A percentile compares a stretch with the other conserved stretches of the same genome.
Conservation (phyloP, 768 basidiomycete species). For the Mycena alexandri region DNA sequence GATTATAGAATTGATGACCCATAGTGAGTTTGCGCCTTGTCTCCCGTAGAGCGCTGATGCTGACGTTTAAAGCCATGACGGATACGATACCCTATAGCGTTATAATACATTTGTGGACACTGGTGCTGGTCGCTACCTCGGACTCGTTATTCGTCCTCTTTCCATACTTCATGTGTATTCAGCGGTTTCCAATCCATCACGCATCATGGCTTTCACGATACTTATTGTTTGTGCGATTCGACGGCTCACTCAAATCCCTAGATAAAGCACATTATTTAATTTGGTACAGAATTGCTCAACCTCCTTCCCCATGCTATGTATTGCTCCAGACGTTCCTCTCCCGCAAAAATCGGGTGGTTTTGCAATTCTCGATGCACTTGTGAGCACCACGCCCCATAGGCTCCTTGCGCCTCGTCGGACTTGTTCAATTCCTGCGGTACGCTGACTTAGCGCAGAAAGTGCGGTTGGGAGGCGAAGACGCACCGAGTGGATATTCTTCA, state of each 20-base stretch:
- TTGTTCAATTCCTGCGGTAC: conserved; percentile 18
- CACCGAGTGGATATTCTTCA: conserved; percentile 64
- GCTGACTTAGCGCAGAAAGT: not conserved
- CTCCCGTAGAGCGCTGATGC: conserved; percentile 5
- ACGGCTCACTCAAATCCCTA: not conserved
- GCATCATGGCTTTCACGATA: not conserved
- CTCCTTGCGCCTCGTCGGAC: not conserved
- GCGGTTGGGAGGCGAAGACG: conserved; percentile 20
- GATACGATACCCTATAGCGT: conserved; percentile 29
- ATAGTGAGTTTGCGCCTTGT: conserved; percentile 31
- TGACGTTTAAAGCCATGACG: conserved; percentile 29
- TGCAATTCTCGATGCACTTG: conserved; percentile 4
- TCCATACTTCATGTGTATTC: conserved; percentile 30
- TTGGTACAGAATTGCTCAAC: not conserved
- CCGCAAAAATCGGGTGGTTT: conserved; percentile 8
- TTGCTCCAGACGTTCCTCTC: conserved; percentile 3
- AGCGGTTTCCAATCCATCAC: conserved; percentile 18
- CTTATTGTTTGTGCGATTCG: not conserved
- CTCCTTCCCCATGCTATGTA: conserved; percentile 17
- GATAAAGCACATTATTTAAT: not conserved
- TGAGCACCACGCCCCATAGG: conserved; percentile 26
- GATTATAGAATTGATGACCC: conserved; percentile 20
- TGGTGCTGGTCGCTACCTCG: conserved; percentile 26
- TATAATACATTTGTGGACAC: conserved; percentile 30
- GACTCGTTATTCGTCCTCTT: conserved; percentile 5